Evolutionary conservation across 805 yeast species (phyloP).

Genomic region (Kazachstania kunashirensis): DNA sequence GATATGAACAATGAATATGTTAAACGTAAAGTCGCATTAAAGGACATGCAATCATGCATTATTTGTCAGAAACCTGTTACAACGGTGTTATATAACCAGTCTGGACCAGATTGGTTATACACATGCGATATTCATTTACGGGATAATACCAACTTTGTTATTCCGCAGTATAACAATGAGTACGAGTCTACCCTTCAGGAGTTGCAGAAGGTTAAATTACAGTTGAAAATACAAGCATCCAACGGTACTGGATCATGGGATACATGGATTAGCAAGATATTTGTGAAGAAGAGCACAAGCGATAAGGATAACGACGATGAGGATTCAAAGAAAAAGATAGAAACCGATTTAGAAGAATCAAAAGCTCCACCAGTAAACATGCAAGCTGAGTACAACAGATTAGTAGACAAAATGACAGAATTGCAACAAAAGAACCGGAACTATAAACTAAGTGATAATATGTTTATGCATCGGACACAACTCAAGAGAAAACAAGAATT

Average conservation of each 20-base stretch:
- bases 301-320: not conserved
- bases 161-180: slow-evolving; percentile 19
- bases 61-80: slow-evolving; percentile 23
- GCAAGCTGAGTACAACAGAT: slow-evolving; percentile 11
- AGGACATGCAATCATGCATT: slow-evolving; percentile 24
- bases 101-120: slow-evolving; percentile 28
- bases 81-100: slow-evolving; percentile 21
- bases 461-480: slow-evolving; percentile 19
- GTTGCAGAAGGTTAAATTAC: slow-evolving; percentile 13
- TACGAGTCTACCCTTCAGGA: slow-evolving; percentile 13
- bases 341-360: not conserved
- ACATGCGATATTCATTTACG: slow-evolving; percentile 28
- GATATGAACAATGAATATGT: slow-evolving; percentile 24
- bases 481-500: slow-evolving; percentile 8
- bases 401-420: slow-evolving; percentile 15
- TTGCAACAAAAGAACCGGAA: slow-evolving; percentile 13
- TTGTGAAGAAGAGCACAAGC: slow-evolving; percentile 14
- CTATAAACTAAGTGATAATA: slow-evolving; percentile 16
- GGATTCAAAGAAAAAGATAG: not conserved
- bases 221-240: slow-evolving; percentile 7
- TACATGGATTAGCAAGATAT: slow-evolving; percentile 25
- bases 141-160: slow-evolving; percentile 27
- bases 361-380: slow-evolving; percentile 2
- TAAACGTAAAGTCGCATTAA: slow-evolving; percentile 21
- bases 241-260: slow-evolving; percentile 23